These are phyloP conservation scores for Mucor irregularis DNA, from an alignment of 371 early-diverging fungal species.

Conservation along the genomic window DNA sequence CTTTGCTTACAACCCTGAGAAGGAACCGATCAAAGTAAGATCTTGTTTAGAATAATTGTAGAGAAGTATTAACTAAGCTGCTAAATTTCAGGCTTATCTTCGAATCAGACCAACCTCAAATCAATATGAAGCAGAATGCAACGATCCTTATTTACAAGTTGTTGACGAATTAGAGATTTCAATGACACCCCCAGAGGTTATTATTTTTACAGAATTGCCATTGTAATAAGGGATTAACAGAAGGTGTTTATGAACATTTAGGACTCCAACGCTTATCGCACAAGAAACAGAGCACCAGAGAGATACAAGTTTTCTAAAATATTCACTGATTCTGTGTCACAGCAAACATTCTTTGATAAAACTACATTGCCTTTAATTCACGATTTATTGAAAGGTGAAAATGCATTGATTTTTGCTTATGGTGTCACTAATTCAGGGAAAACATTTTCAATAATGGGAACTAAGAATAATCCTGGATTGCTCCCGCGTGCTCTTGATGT, in stretches of 20 bases:
- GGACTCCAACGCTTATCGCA: slow-evolving; percentile 42
- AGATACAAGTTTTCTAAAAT: slow-evolving; percentile 69
- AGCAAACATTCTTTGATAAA: slow-evolving; percentile 59
- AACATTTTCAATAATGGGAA: slow-evolving; percentile 73
- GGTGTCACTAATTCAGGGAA: slow-evolving; percentile 87
- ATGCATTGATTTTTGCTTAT: slow-evolving; percentile 71
- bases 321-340: slow-evolving; percentile 49
- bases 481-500: slow-evolving; percentile 65
- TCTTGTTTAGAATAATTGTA: background rate
- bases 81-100: slow-evolving; percentile 40
- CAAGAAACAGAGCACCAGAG: slow-evolving; percentile 50
- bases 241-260: slow-evolving; percentile 3
- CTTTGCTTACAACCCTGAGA: slow-evolving; percentile 24
- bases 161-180: slow-evolving; percentile 45
- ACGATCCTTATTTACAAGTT: slow-evolving; percentile 47
- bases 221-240: too few species aligned
- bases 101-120: slow-evolving; percentile 38
- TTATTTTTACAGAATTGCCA: background rate
- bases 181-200: slow-evolving; percentile 49
- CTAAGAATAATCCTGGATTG: slow-evolving; percentile 52
- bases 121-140: slow-evolving; percentile 9
- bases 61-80: background rate
- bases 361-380: slow-evolving; percentile 59
- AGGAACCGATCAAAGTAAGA: slow-evolving; percentile 26
- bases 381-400: slow-evolving; percentile 57